These are phyloP conservation scores for Poa annua DNA, from an alignment of 176 grass and related monocot genomes.

Conservation along the genomic window DNA sequence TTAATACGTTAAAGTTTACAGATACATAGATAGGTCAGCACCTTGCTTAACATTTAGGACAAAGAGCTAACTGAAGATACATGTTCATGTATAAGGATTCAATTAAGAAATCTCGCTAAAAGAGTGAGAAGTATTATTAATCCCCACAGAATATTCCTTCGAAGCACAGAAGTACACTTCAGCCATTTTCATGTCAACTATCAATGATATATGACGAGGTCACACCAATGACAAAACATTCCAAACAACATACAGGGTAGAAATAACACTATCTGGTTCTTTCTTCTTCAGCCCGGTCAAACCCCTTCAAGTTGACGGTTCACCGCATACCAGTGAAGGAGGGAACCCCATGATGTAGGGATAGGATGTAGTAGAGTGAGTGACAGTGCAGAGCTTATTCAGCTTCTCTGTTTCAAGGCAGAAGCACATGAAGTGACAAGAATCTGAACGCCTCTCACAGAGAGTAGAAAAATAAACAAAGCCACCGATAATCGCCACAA, in stretches of 20 bases:
- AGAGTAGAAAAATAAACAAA: background rate
- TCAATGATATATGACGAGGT: background rate
- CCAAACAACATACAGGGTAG: background rate
- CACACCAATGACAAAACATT: background rate
- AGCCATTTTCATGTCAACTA: background rate
- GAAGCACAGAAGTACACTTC: conserved; percentile 1
- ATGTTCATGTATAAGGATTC: background rate
- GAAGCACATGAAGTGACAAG: background rate
- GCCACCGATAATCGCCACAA: background rate
- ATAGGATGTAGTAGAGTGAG: background rate
- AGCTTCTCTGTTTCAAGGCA: background rate
- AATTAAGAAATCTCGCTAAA: background rate
- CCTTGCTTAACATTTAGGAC: background rate
- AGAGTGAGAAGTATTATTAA: background rate
- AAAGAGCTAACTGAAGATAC: background rate
- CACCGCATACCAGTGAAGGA: background rate
- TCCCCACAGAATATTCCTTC: background rate
- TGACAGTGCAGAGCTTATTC: background rate
- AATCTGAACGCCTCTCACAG: background rate
- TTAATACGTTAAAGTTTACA: background rate
- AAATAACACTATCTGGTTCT: background rate
- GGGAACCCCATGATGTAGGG: conserved; percentile 11
- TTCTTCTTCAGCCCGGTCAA: background rate
- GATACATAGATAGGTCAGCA: background rate
- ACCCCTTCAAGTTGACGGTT: background rate